Conservation (phyloP, 2,329 filamentous ascomycete species). For the Aspergillus transmontanensis region DNA sequence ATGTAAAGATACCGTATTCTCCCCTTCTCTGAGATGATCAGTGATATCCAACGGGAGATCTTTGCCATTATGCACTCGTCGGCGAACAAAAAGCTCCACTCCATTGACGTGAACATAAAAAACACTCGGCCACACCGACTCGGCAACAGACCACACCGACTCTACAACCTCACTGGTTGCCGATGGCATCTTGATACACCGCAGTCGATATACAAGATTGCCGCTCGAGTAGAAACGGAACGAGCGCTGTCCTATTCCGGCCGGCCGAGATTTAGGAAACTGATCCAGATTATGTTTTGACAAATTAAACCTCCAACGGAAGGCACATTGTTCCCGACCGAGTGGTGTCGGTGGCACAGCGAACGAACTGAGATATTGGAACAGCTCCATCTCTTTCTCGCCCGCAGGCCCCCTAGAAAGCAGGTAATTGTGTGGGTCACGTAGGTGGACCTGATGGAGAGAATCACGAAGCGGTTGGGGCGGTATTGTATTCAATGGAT, state of each 20-base stretch:
- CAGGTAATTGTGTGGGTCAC: slow-evolving; percentile 52
- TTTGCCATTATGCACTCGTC: slow-evolving; percentile 72
- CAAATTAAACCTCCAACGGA: slow-evolving; percentile 42
- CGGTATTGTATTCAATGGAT: slow-evolving; percentile 40
- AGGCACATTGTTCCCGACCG: slow-evolving; percentile 25
- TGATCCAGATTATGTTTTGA: slow-evolving; percentile 28
- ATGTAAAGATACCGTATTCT: slow-evolving; percentile 63
- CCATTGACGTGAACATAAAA: slow-evolving; percentile 71
- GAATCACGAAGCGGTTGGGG: slow-evolving; percentile 51
- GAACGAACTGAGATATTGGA: slow-evolving; percentile 39
- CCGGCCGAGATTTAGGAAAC: slow-evolving; percentile 31
- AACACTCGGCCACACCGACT: slow-evolving; percentile 70
- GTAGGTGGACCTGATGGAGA: slow-evolving; percentile 62
- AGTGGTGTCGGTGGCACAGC: slow-evolving; percentile 34
- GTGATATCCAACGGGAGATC: slow-evolving; percentile 79
- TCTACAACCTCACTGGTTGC: slow-evolving; percentile 41
- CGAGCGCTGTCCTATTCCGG: slow-evolving; percentile 25
- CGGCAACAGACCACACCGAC: slow-evolving; percentile 63
- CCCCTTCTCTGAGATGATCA: slow-evolving; percentile 56
- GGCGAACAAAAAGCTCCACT: slow-evolving; percentile 58
- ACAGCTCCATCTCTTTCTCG: slow-evolving; percentile 32
- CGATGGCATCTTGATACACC: slow-evolving; percentile 58
- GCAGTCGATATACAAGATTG: slow-evolving; percentile 67
- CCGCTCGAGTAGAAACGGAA: slow-evolving; percentile 49
- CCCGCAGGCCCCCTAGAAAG: slow-evolving; percentile 22